Percentiles rank a stretch among this genome's conserved stretches.
Conservation (phyloP, 805 yeast species). For the Brettanomyces nanus region DNA sequence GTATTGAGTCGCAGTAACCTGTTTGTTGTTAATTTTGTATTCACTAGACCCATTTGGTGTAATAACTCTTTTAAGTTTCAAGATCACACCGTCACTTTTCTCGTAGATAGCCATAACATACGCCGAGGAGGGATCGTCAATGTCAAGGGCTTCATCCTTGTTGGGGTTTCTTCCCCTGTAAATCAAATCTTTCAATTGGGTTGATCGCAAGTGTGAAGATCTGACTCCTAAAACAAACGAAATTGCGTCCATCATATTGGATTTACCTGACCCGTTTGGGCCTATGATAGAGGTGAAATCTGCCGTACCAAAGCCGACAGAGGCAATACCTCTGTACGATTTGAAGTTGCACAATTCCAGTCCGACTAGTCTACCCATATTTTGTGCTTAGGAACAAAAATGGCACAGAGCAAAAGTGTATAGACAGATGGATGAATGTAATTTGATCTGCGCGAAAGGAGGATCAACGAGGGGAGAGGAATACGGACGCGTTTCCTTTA, state of each 20-base stretch:
- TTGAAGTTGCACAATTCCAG: slow-evolving; percentile 82
- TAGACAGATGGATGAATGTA: no score
- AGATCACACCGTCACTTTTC: slow-evolving; percentile 46
- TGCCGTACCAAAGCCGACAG: slow-evolving; percentile 75
- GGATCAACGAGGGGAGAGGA: no score
- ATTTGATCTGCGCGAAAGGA: no score
- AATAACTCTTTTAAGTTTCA: slow-evolving; percentile 58
- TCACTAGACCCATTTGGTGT: slow-evolving; percentile 52
- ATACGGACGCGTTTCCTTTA: no score
- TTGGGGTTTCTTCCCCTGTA: slow-evolving; percentile 58
- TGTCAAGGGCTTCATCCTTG: slow-evolving; percentile 14
- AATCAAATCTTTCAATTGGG: slow-evolving; percentile 64
- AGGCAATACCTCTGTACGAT: slow-evolving; percentile 72
- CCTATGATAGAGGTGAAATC: slow-evolving; percentile 89
- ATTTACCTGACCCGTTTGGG: slow-evolving; percentile 98
- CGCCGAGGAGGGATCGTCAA: slow-evolving; percentile 41
- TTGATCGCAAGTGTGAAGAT: slow-evolving; percentile 67
- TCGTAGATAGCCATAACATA: slow-evolving; percentile 75
- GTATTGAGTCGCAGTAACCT: slow-evolving; percentile 60
- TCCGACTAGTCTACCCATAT: slow-evolving; percentile 78
- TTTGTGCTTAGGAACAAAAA: no score
- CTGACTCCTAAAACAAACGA: slow-evolving; percentile 86
- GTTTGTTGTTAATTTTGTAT: slow-evolving; percentile 54
- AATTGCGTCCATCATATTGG: slow-evolving; percentile 94
- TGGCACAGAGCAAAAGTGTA: no score